Base-by-base conservation (phyloP, 202 grass and related monocot genomes). In the Brachypodium distachyon region DNA sequence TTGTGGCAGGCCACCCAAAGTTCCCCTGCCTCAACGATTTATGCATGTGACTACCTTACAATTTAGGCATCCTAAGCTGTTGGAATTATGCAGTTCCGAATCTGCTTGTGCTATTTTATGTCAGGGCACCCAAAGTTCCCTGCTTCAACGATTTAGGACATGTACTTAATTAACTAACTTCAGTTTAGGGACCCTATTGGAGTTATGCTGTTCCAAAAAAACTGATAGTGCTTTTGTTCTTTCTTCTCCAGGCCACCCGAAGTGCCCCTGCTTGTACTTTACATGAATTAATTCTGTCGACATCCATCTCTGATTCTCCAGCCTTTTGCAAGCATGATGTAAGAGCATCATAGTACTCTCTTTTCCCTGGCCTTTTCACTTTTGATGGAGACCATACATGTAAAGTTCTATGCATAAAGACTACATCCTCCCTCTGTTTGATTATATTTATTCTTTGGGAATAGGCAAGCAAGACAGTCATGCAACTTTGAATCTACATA, bases 261-360 rank as follows among this genome's bases (percentile, higher is more conserved):
- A 73, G 75, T 85, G 82, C 67, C 67, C 39, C n/a, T 39, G 43
- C 7, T 47, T 44, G 19, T 28, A 67, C 60, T 82, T 81, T 74
- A n/a, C n/a, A n/a, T n/a, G n/a, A n/a, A n/a, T n/a, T n/a, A n/a
- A n/a, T n/a, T 36, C 4, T 14, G 3, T 22, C 12, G 27, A 14
- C 47, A 55, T 18, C 14, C 1, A 7, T 41, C 7, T 53, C 46
- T 44, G 54, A 12, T 70, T 55, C 13, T 74, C 49, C 54, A 32
- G 12, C 19, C 17, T 13, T 63, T 29, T 18, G 18, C 33, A n/a
- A n/a, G n/a, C n/a, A n/a, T n/a, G n/a, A 22, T 54, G 38, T 43
- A 37, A 54, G 43, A 68, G 46, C 46, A 74, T 82, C 46, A 32
- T 3, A 25, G 13, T 14, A 73, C 11, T 9, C 10, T 44, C 56